These are phyloP conservation scores for Penicillium robsamsonii DNA, from an alignment of 495 filamentous ascomycete species.

Conservation along the genomic window DNA sequence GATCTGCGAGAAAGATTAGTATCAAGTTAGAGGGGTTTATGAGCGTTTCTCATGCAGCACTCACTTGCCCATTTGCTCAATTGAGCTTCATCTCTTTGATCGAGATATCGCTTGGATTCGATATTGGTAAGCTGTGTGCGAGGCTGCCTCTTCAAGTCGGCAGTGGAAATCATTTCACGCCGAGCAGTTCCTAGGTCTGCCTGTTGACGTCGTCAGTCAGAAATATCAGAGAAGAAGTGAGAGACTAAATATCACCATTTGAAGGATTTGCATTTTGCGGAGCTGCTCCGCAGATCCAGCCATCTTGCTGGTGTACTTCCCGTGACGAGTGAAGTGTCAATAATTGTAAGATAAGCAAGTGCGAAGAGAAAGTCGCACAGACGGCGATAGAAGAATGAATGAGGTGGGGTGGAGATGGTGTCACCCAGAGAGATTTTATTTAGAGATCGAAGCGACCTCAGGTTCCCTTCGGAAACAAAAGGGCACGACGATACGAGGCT, in stretches of 20 bases:
- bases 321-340: not conserved
- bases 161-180: constrained; percentile 34
- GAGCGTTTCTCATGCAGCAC: not conserved
- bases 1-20: constrained; percentile 19
- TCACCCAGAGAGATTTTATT: not conserved
- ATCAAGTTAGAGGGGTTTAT: not conserved
- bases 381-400: not conserved
- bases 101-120: not conserved
- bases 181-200: constrained; percentile 36
- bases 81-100: constrained; percentile 12
- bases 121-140: not conserved
- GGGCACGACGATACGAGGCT: not conserved
- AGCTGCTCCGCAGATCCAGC: not conserved
- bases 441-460: not conserved
- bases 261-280: constrained; percentile 19
- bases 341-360: not conserved
- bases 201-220: constrained; percentile 18
- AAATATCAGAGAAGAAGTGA: not conserved
- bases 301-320: not conserved
- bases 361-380: too few relatives aligned
- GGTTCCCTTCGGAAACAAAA: not conserved
- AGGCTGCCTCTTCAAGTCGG: constrained; percentile 14
- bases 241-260: constrained; percentile 27
- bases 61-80: constrained; percentile 36
- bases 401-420: not conserved